These are phyloP conservation scores for Botrytis paeoniae DNA, from an alignment of 2,329 filamentous ascomycete genomes.

Conservation along the genomic window DNA sequence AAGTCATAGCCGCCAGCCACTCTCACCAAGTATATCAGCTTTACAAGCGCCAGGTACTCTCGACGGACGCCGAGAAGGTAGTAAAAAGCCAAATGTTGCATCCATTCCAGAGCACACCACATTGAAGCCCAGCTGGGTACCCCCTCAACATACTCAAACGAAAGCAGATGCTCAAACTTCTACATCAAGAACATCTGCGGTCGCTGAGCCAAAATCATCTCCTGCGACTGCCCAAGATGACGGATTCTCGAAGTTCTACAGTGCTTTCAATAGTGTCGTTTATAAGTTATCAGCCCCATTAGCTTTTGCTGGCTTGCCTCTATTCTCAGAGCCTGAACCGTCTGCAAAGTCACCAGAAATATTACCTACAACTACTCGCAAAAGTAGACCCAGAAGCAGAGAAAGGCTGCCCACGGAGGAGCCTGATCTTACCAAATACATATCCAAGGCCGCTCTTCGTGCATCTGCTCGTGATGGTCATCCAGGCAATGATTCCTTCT, in stretches of 20 bases:
- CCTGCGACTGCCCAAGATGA: conserved; percentile 55
- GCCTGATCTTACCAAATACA: conserved; percentile 78
- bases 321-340: conserved; percentile 53
- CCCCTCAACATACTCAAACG: conserved; percentile 41
- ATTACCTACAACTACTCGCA: conserved; percentile 39
- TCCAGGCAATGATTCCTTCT: conserved; percentile 73
- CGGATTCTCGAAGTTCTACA: conserved; percentile 88
- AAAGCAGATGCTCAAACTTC: conserved; percentile 32
- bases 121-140: conserved; percentile 49
- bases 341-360: conserved; percentile 39
- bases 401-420: conserved; percentile 44
- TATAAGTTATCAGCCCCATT: conserved; percentile 85
- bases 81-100: conserved; percentile 51
- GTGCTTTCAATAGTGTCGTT: conserved; percentile 82
- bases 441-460: conserved; percentile 79
- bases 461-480: conserved; percentile 70
- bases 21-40: conserved; percentile 69
- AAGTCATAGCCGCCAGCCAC: conserved; percentile 62
- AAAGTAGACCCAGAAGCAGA: conserved; percentile 30
- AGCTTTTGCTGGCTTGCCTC: conserved; percentile 86
- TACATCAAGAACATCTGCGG: conserved; percentile 36
- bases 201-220: conserved; percentile 31
- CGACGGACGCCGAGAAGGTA: conserved; percentile 51
- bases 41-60: conserved; percentile 71
- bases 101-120: conserved; percentile 51